Percentiles rank a stretch among this genome's conserved stretches.
These are phyloP conservation scores for Mycocentrospora acerina DNA, from an alignment of 2,329 filamentous ascomycete species.

Conservation along the genomic window DNA sequence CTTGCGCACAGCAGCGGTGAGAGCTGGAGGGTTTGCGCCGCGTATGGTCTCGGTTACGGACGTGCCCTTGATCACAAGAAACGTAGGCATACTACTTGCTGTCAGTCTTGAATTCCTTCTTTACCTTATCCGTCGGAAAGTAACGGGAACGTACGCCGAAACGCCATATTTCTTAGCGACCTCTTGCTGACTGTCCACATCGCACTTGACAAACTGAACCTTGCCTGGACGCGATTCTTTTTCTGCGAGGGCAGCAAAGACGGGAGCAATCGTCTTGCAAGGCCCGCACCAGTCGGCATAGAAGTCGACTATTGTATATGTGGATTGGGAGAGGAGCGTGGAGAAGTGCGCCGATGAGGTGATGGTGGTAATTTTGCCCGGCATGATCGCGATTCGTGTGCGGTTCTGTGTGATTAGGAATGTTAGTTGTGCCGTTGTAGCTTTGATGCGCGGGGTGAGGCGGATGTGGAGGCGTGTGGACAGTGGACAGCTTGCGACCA, in stretches of 20 bases:
- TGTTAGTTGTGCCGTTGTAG: no score
- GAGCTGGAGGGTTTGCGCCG: constrained; percentile 51
- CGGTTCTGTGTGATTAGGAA: no score
- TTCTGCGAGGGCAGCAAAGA: constrained; percentile 53
- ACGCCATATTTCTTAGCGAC: constrained; percentile 54
- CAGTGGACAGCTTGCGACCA: constrained; percentile 24
- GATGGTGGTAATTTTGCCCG: constrained; percentile 35
- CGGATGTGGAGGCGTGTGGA: constrained; percentile 10
- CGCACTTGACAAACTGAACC: constrained; percentile 57
- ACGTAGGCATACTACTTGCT: constrained; percentile 48
- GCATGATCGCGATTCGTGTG: constrained; percentile 18
- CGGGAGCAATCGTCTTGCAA: constrained; percentile 57
- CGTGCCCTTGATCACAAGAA: constrained; percentile 49
- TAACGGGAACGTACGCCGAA: constrained; percentile 43
- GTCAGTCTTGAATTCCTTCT: constrained; percentile 5
- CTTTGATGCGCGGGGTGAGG: not conserved
- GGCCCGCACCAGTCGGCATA: constrained; percentile 60
- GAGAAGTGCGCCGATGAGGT: constrained; percentile 39
- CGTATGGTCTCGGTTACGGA: constrained; percentile 50
- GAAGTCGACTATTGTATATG: constrained; percentile 53
- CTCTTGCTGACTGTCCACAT: constrained; percentile 55
- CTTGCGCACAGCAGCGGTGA: constrained; percentile 50
- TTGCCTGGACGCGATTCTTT: constrained; percentile 50
- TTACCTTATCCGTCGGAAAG: not conserved
- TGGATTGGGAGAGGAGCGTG: constrained; percentile 35